Evolutionary conservation across 148 eudicot genomes (phyloP), one percentile per base, ranked within the genome.

Genomic region (Rhododendron mucronatum): DNA sequence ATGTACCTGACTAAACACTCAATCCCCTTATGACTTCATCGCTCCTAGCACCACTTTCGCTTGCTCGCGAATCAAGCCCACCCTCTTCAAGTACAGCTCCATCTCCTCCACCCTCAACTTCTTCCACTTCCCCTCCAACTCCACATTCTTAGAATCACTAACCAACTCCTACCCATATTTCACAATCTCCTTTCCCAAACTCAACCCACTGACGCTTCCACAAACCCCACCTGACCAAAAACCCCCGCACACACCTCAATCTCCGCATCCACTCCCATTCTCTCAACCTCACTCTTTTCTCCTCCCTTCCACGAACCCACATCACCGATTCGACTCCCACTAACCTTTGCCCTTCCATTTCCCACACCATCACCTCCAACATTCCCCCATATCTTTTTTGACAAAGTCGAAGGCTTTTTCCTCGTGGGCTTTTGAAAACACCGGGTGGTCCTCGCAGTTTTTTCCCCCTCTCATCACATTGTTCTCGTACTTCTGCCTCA

Each of bases 91-190:
- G 26, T 15, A 84, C 23, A 88, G 41, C 55, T 91, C 90, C 14
- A 57, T 33, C 74, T 94, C 95, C 39, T 86, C 88, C 47, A 89
- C 20, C 75, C 33, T 65, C 26, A 89, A 83, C 71, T 88, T 57
- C 87, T 86, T 91, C 90, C 94, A 91, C 84, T 90, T 88, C 57
- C 50, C 82, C 77, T 91, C 90, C 86, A 92, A 76, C 57, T 90
- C 92, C 61, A 63, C 35, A 55, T 86, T 73, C 55, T 89, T 73
- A 7, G 87, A 57, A 2, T 53, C 81, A 1, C 35, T 90, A 78
- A 91, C 39, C 86, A 83, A 55, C 39, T 87, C 86, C 39, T 85
- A 67, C 69, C 85, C 89, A 41, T 71, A 50, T 73, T 67, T 87
- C 51, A 88, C 26, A 81, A 78, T 61, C 83, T 73, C 69, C 79